phyloP scores from a whole-genome alignment of 2,329 filamentous ascomycete genomes.

The Colletotrichum orchidophilum region DNA sequence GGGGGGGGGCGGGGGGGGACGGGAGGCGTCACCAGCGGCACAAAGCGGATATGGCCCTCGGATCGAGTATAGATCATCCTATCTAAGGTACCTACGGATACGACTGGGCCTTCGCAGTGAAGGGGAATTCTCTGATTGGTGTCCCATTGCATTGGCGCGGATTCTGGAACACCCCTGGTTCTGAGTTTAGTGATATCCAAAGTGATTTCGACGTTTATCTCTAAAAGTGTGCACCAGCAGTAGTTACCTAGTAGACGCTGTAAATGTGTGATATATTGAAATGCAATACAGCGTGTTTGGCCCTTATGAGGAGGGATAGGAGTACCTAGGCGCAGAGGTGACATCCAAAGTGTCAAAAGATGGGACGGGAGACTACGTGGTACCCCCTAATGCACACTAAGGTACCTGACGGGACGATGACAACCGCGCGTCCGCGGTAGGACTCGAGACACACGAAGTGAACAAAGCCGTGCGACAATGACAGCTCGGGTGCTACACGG shows the following conservation, averaged over 20 bases:
- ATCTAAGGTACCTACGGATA: too few relatives aligned
- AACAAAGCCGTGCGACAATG: neutral
- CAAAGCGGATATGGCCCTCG: neutral
- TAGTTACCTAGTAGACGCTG: too few relatives aligned
- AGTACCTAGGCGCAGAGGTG: too few relatives aligned
- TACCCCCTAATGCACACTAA: too few relatives aligned
- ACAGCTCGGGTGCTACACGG: neutral
- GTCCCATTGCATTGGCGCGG: conserved; percentile 5
- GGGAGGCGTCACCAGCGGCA: too few relatives aligned
- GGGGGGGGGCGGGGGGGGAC: too few relatives aligned
- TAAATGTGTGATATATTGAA: too few relatives aligned
- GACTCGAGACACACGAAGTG: neutral
- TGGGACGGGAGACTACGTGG: neutral
- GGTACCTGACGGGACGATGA: conserved; percentile 1
- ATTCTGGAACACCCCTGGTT: neutral
- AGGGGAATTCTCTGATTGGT: neutral
- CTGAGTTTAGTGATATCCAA: neutral
- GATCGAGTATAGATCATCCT: neutral
- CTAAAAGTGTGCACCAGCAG: too few relatives aligned
- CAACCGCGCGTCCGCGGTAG: neutral
- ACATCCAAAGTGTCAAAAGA: conserved; percentile 13
- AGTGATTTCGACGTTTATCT: too few relatives aligned
- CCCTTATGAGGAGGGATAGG: too few relatives aligned
- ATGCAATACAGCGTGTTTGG: too few relatives aligned
- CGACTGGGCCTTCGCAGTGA: neutral